Evolutionary conservation across 345 rosid species (phyloP).

Genomic region (Populus pruinosa): DNA sequence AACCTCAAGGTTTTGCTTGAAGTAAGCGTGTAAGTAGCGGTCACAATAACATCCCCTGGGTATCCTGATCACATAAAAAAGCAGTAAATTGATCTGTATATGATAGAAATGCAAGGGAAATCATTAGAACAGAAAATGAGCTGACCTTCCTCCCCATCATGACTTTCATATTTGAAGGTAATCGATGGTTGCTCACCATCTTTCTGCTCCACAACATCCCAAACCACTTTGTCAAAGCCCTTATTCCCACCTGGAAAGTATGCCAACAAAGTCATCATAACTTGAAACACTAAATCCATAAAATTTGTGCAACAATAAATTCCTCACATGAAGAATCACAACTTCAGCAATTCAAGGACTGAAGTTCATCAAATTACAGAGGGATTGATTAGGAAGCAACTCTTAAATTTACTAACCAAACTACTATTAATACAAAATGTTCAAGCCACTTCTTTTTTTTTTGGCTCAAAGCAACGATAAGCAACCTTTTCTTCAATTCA

Average conservation of each 20-base stretch:
- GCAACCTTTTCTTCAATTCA: no score
- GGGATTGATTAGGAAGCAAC: no score
- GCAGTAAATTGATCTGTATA: neutral
- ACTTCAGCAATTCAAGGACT: neutral
- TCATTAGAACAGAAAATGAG: neutral
- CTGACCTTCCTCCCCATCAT: constrained; percentile 83
- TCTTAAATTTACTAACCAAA: no score
- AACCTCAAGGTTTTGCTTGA: constrained; percentile 63
- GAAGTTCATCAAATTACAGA: neutral
- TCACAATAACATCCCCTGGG: constrained; percentile 68
- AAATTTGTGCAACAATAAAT: neutral
- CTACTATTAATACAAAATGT: no score
- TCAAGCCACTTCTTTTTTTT: no score
- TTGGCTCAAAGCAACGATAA: no score
- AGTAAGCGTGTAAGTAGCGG: constrained; percentile 62
- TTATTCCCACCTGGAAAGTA: constrained; percentile 59
- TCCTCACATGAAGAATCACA: neutral
- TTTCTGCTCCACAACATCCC: constrained; percentile 66
- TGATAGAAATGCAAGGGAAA: neutral
- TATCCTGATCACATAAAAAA: constrained; percentile 42
- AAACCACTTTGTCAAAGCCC: constrained; percentile 74
- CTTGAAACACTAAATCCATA: neutral
- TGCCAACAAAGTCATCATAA: neutral
- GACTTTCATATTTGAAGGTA: constrained; percentile 60
- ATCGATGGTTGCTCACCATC: constrained; percentile 63